phyloP scores from a whole-genome alignment of 371 early-diverging fungal genomes.

The Mucor irregularis region DNA sequence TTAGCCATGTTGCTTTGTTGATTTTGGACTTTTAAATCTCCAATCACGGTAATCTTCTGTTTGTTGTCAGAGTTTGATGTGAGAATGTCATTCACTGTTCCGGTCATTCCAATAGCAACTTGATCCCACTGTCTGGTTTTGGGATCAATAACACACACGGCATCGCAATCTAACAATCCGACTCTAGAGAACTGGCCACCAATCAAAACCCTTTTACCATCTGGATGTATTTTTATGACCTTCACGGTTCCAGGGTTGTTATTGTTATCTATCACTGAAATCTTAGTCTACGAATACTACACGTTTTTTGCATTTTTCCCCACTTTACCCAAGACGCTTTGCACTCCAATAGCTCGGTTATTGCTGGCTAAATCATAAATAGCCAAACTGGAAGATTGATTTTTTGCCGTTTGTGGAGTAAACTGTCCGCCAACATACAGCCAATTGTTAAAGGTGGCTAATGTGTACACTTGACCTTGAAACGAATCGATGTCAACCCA shows the following conservation, averaged over 20 bases:
- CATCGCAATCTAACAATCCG: slow-evolving; percentile 43
- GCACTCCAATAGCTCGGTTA: slow-evolving; percentile 5
- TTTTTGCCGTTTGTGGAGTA: slow-evolving; percentile 1
- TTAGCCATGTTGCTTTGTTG: background rate
- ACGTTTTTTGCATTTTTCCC: too few relatives aligned
- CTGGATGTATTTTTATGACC: slow-evolving; percentile 37
- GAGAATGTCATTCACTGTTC: slow-evolving; percentile 43
- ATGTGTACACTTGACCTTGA: slow-evolving; percentile 26
- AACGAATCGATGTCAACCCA: slow-evolving; percentile 27
- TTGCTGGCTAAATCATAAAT: slow-evolving; percentile 27
- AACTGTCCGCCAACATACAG: slow-evolving; percentile 43
- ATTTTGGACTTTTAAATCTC: slow-evolving; percentile 5
- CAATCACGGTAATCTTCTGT: background rate
- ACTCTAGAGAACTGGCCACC: slow-evolving; percentile 56
- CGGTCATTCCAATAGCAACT: slow-evolving; percentile 33
- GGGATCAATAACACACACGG: slow-evolving; percentile 42
- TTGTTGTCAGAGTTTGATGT: background rate
- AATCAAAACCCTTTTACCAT: slow-evolving; percentile 36
- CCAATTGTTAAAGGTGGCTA: slow-evolving; percentile 16
- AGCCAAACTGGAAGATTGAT: slow-evolving; percentile 28
- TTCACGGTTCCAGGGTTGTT: slow-evolving; percentile 35
- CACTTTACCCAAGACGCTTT: slow-evolving; percentile 26
- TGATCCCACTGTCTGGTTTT: slow-evolving; percentile 38
- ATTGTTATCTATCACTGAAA: background rate
- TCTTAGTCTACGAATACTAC: background rate